phyloP scores from a whole-genome alignment of 176 grass and related monocot species.

The Carex littledalei region DNA sequence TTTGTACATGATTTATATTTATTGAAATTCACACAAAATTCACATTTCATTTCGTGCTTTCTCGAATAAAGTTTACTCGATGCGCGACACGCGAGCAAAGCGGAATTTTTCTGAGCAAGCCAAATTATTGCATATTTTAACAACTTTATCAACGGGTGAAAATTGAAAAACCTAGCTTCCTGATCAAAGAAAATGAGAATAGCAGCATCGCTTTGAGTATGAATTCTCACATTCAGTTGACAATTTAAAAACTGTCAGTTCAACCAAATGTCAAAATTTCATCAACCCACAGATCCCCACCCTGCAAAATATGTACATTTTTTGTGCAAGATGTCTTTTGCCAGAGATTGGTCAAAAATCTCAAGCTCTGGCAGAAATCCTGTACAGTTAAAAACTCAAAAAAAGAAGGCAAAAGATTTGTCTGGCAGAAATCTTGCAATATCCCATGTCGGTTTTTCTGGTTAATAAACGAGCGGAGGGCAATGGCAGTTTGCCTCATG shows the following conservation, averaged over 20 bases:
- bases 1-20: not conserved
- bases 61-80: not conserved
- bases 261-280: not conserved
- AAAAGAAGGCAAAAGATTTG: not conserved
- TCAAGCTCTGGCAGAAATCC: not conserved
- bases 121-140: not conserved
- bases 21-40: not conserved
- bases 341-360: conserved; percentile 6
- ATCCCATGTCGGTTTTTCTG: not conserved
- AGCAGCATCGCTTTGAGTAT: not conserved
- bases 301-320: not conserved
- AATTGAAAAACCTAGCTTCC: not conserved
- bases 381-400: not conserved
- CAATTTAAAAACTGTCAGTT: not conserved
- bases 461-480: not conserved
- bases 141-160: not conserved
- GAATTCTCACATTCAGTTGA: not conserved
- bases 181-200: not conserved
- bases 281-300: not conserved
- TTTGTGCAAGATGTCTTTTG: not conserved
- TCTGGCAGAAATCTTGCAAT: not conserved
- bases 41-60: not conserved
- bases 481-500: not conserved
- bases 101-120: not conserved
- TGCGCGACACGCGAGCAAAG: not conserved